Conservation (phyloP, 306 rosid species). For the Potentilla sterilis region DNA sequence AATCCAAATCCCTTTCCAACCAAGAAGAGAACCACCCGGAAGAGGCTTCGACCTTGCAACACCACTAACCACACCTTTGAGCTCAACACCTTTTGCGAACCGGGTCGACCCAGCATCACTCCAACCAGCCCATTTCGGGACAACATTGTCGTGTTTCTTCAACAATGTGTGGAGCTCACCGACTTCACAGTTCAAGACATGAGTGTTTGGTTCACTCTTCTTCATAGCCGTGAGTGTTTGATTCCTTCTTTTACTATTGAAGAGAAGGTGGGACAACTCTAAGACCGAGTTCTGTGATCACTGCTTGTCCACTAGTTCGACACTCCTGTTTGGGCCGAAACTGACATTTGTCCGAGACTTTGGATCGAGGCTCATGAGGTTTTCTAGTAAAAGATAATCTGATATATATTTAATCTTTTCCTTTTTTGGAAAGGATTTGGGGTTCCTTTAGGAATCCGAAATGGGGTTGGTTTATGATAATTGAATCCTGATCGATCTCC, state of each 20-base stretch:
- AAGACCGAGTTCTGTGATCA: conserved; percentile 57
- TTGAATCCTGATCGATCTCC: too few species aligned
- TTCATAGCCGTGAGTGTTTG: conserved; percentile 47
- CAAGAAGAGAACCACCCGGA: not conserved
- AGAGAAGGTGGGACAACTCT: conserved; percentile 51
- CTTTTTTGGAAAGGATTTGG: too few species aligned
- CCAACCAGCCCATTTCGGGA: conserved; percentile 60
- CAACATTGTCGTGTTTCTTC: conserved; percentile 59
- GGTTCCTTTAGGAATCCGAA: too few species aligned
- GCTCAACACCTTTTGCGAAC: conserved; percentile 56
- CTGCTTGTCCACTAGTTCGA: conserved; percentile 68
- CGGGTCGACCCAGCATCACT: conserved; percentile 44
- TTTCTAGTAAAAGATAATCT: too few species aligned
- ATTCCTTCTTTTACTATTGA: conserved; percentile 72
- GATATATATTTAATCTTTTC: too few species aligned
- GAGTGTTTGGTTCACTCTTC: conserved; percentile 69
- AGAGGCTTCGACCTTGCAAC: not conserved
- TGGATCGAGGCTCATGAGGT: too few species aligned
- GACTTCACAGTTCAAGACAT: conserved; percentile 50
- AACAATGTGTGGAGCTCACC: conserved; percentile 55
- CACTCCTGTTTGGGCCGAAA: too few species aligned
- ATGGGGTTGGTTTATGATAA: too few species aligned
- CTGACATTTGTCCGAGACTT: too few species aligned
- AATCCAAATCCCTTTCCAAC: not conserved
- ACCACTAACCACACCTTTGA: conserved; percentile 18